Conservation (phyloP, 2,329 filamentous ascomycete species). For the Penicillium sp. region DNA sequence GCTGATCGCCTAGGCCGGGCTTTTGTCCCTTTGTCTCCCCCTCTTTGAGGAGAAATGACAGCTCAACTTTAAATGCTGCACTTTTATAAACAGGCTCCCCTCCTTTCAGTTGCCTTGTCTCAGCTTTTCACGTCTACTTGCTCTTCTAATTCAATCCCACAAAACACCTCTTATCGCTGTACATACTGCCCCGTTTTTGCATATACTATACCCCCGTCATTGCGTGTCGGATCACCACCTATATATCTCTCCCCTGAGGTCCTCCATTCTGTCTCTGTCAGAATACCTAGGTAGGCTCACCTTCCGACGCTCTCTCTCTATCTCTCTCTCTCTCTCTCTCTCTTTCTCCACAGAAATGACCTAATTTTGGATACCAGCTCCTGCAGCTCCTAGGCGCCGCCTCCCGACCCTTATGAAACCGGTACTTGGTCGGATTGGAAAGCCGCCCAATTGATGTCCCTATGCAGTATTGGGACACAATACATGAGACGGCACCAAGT, state of each 20-base stretch:
- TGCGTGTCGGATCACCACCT: not conserved
- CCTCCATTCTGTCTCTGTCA: not conserved
- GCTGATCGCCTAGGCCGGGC: constrained; percentile 13
- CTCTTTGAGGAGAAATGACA: constrained; percentile 13
- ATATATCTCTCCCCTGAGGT: constrained; percentile 1
- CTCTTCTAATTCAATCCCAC: not conserved
- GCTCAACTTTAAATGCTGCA: constrained; percentile 14
- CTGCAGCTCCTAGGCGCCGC: not conserved
- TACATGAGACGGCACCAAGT: constrained; percentile 31
- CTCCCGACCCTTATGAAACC: constrained; percentile 2
- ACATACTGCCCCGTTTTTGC: constrained; percentile 11
- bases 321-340: not conserved
- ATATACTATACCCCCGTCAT: constrained; percentile 8
- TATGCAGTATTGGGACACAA: constrained; percentile 29
- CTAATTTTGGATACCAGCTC: constrained; percentile 6
- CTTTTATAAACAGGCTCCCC: constrained; percentile 11
- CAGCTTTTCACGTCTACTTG: constrained; percentile 2
- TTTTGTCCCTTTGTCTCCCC: too few relatives aligned
- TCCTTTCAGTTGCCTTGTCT: constrained; percentile 17
- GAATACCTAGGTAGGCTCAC: constrained; percentile 8
- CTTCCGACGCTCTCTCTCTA: not conserved
- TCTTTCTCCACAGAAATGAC: not conserved
- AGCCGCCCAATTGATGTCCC: constrained; percentile 19
- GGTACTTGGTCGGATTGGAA: constrained; percentile 14
- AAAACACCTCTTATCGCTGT: constrained; percentile 6